These are phyloP conservation scores for Sordariomycetes sp. DNA, from an alignment of 2,329 filamentous ascomycete species.

Conservation along the genomic window DNA sequence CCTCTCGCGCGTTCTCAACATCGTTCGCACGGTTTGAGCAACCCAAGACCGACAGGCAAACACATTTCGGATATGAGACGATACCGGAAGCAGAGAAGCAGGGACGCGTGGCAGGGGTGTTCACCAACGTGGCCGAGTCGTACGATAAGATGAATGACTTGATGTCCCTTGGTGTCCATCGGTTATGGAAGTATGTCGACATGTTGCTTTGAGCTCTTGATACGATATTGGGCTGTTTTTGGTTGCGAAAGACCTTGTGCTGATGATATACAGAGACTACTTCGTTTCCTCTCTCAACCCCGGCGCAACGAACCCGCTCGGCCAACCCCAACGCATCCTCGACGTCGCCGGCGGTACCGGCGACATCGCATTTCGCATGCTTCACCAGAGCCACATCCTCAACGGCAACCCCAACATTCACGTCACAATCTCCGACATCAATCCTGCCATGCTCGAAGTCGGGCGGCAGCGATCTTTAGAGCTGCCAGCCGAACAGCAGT, in stretches of 20 bases:
- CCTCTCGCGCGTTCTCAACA: conserved; percentile 16
- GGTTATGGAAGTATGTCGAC: conserved; percentile 77
- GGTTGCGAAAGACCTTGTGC: no score
- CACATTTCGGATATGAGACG: conserved; percentile 87
- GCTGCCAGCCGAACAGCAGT: conserved; percentile 44
- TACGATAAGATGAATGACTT: conserved; percentile 99
- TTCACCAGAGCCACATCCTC: conserved; percentile 82
- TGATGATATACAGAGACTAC: conserved; percentile 70
- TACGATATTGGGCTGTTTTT: no score
- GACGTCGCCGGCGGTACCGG: conserved; percentile 96
- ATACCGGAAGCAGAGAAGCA: conserved; percentile 72
- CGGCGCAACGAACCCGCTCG: conserved; percentile 43
- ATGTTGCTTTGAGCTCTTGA: no score
- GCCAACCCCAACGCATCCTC: conserved; percentile 61
- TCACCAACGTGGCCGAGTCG: conserved; percentile 86
- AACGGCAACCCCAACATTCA: conserved; percentile 63
- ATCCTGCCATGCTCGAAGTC: conserved; percentile 86
- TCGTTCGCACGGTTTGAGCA: not conserved
- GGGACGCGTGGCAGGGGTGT: conserved; percentile 69
- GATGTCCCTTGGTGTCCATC: conserved; percentile 96
- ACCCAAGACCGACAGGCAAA: conserved; percentile 42
- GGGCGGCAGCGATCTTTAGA: conserved; percentile 67
- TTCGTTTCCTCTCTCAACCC: conserved; percentile 90
- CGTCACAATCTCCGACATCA: conserved; percentile 94
- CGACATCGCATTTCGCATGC: conserved; percentile 94